Percentiles rank a stretch among this genome's conserved stretches.
These are phyloP conservation scores for Exophiala alcalophila DNA, from an alignment of 2,329 filamentous ascomycete genomes.

Conservation along the genomic window DNA sequence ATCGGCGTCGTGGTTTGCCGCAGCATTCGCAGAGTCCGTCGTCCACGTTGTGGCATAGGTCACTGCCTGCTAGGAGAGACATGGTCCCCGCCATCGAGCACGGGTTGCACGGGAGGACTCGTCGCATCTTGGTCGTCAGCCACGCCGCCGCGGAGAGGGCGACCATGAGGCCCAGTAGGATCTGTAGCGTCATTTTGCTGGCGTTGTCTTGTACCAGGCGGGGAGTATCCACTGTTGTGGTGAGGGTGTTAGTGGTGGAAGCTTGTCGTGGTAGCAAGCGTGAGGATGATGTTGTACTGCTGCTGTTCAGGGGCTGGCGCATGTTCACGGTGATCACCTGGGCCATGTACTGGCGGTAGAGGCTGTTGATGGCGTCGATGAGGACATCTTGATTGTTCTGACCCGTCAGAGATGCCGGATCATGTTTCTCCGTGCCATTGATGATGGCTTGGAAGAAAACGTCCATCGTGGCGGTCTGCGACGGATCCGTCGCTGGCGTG, in stretches of 20 bases:
- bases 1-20: constrained; percentile 27
- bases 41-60: constrained; percentile 26
- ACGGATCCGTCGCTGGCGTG: constrained; percentile 16
- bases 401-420: constrained; percentile 19
- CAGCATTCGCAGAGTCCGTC: constrained; percentile 30
- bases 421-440: constrained; percentile 18
- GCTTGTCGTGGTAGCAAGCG: constrained; percentile 14
- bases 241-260: constrained; percentile 8
- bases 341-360: constrained; percentile 30
- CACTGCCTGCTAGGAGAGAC: constrained; percentile 30
- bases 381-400: constrained; percentile 20
- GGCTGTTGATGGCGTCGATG: constrained; percentile 20
- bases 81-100: constrained; percentile 28
- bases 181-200: constrained; percentile 28
- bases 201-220: constrained; percentile 28
- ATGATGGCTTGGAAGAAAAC: constrained; percentile 30
- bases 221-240: constrained; percentile 23
- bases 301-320: constrained; percentile 13
- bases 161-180: constrained; percentile 26
- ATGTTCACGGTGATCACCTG: constrained; percentile 30
- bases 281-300: constrained; percentile 2
- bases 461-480: constrained; percentile 15
- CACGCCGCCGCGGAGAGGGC: constrained; percentile 21
- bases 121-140: constrained; percentile 26
- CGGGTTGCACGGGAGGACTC: constrained; percentile 29